Conservation (phyloP, 805 yeast genomes). For the Wickerhamiella shivajii region DNA sequence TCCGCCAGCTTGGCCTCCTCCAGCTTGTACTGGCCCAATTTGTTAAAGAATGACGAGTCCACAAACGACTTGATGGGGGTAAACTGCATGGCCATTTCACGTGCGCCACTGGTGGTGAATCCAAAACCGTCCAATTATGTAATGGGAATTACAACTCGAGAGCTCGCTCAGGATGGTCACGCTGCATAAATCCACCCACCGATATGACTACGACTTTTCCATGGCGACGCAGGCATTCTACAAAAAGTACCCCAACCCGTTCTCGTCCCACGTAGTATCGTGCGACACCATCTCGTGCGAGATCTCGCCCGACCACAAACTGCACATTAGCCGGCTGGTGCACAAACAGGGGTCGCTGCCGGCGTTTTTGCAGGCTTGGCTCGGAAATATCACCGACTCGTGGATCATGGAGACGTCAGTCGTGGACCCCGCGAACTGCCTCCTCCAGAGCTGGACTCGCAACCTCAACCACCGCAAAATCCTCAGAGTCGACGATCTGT, state of each 20-base stretch:
- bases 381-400: slow-evolving; percentile 53
- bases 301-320: slow-evolving; percentile 46
- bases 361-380: slow-evolving; percentile 55
- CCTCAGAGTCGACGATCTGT: slow-evolving; percentile 64
- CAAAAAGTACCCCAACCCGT: slow-evolving; percentile 63
- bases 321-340: slow-evolving; percentile 59
- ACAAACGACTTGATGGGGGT: slow-evolving; percentile 54
- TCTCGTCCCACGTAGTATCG: slow-evolving; percentile 68
- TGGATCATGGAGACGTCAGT: slow-evolving; percentile 73
- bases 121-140: neutral
- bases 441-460: slow-evolving; percentile 56
- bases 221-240: slow-evolving; percentile 68
- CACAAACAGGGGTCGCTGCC: slow-evolving; percentile 74
- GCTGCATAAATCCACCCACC: slow-evolving; percentile 39
- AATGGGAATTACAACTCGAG: neutral
- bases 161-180: slow-evolving; percentile 38
- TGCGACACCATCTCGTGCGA: slow-evolving; percentile 56
- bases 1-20: slow-evolving; percentile 55
- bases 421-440: slow-evolving; percentile 44
- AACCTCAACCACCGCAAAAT: slow-evolving; percentile 74
- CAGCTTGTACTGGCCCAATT: slow-evolving; percentile 56
- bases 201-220: slow-evolving; percentile 44
- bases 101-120: slow-evolving; percentile 7
- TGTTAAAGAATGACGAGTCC: slow-evolving; percentile 77
- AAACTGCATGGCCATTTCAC: slow-evolving; percentile 22